These are phyloP conservation scores for Acer campestre DNA, from an alignment of 345 rosid genomes.

Conservation along the genomic window DNA sequence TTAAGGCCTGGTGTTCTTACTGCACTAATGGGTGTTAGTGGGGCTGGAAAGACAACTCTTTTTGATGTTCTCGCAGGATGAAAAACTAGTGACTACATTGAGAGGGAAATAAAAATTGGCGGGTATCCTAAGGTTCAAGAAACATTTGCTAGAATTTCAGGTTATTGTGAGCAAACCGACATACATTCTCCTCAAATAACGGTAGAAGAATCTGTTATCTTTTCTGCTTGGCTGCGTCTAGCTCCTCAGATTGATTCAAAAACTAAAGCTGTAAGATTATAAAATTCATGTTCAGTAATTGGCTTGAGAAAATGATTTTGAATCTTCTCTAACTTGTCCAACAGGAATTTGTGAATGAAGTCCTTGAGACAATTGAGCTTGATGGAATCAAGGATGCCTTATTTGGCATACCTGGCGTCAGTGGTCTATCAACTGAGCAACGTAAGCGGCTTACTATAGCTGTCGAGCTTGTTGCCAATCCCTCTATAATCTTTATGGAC, in stretches of 20 bases:
- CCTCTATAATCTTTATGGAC: slow-evolving; percentile 83
- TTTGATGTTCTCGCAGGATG: slow-evolving; percentile 87
- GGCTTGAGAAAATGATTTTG: background rate
- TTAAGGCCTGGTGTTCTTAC: slow-evolving; percentile 80
- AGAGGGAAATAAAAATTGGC: slow-evolving; percentile 68
- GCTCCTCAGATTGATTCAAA: slow-evolving; percentile 55
- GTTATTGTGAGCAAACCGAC: slow-evolving; percentile 83
- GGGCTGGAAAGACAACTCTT: slow-evolving; percentile 91
- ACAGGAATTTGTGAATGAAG: slow-evolving; percentile 76
- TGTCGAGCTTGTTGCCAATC: no score
- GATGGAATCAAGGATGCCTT: slow-evolving; percentile 64
- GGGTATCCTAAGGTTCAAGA: slow-evolving; percentile 77
- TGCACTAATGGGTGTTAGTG: slow-evolving; percentile 85
- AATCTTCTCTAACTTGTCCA: background rate
- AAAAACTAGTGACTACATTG: slow-evolving; percentile 71
- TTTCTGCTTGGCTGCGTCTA: slow-evolving; percentile 82
- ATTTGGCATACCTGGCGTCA: slow-evolving; percentile 65
- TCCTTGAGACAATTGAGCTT: slow-evolving; percentile 76
- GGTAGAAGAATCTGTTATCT: slow-evolving; percentile 63
- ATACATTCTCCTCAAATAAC: slow-evolving; percentile 81
- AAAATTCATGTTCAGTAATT: background rate
- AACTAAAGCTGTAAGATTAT: slow-evolving; percentile 53
- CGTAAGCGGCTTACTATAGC: slow-evolving; percentile 71
- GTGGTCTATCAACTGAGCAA: slow-evolving; percentile 81
- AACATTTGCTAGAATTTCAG: slow-evolving; percentile 81